Evolutionary conservation across 2,329 filamentous ascomycete species (phyloP).

Genomic region (Cadophora gregata): DNA sequence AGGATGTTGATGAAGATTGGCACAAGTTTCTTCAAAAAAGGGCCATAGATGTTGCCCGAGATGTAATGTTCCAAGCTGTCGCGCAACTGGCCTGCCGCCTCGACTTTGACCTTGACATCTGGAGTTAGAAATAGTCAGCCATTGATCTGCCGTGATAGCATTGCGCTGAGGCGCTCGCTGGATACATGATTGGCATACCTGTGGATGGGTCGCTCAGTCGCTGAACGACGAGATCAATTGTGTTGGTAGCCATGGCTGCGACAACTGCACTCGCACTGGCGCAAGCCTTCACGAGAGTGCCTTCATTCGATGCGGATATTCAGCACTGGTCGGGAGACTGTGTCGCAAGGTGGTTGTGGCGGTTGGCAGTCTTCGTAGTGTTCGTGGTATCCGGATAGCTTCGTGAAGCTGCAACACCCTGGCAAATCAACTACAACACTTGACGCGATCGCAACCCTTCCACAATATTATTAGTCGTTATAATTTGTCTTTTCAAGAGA

Average conservation of each 20-base stretch:
- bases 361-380: not conserved
- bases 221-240: conserved; percentile 67
- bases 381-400: not conserved
- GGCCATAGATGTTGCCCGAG: conserved; percentile 74
- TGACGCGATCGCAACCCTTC: conserved; percentile 1
- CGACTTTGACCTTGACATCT: conserved; percentile 85
- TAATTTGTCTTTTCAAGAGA: not conserved
- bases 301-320: conserved; percentile 37
- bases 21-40: conserved; percentile 86
- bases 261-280: conserved; percentile 46
- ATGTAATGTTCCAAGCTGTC: conserved; percentile 92
- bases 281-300: conserved; percentile 38
- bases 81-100: conserved; percentile 83
- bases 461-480: not conserved
- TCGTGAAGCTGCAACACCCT: conserved; percentile 5
- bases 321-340: not conserved
- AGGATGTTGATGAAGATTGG: conserved; percentile 88
- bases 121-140: conserved; percentile 30
- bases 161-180: not conserved
- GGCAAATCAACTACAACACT: not conserved
- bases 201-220: conserved; percentile 52
- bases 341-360: not conserved
- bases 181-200: conserved; percentile 30
- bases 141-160: not conserved
- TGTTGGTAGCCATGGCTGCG: conserved; percentile 63